These are phyloP conservation scores for Micractinium conductrix DNA, from an alignment of 139 green algal genomes.

Conservation along the genomic window DNA sequence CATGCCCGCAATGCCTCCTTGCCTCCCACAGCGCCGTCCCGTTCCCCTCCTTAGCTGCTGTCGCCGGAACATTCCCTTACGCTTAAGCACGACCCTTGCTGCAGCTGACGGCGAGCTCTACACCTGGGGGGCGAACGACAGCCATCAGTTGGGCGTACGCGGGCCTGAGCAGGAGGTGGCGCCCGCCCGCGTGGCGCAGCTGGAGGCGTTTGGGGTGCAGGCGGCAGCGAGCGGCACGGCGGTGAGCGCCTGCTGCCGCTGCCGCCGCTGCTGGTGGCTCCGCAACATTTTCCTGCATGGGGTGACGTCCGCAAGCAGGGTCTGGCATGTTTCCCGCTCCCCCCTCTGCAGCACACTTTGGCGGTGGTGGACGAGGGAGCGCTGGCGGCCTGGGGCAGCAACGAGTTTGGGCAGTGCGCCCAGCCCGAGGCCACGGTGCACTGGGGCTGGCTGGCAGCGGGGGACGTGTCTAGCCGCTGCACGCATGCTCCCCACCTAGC, in stretches of 20 bases:
- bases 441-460: too few species aligned
- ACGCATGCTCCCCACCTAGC: too few species aligned
- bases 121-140: conserved; percentile 63
- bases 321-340: too few species aligned
- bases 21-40: too few species aligned
- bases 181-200: conserved; percentile 42
- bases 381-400: conserved; percentile 60
- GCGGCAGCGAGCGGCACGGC: conserved; percentile 48
- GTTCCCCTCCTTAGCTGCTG: background rate
- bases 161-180: background rate
- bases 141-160: conserved; percentile 49
- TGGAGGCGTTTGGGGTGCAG: conserved; percentile 55
- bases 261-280: too few species aligned
- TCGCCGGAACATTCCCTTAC: background rate
- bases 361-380: conserved; percentile 59
- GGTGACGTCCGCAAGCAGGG: too few species aligned
- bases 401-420: conserved; percentile 77
- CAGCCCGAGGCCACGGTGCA: too few species aligned
- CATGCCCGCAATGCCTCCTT: too few species aligned
- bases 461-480: too few species aligned
- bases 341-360: conserved; percentile 65
- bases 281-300: too few species aligned
- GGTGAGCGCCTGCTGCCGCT: too few species aligned
- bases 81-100: background rate
- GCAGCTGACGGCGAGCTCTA: conserved; percentile 64